A percentile compares a stretch with the other conserved stretches of the same genome.
Conservation (phyloP, 805 yeast genomes). For the Candida oleophila region DNA sequence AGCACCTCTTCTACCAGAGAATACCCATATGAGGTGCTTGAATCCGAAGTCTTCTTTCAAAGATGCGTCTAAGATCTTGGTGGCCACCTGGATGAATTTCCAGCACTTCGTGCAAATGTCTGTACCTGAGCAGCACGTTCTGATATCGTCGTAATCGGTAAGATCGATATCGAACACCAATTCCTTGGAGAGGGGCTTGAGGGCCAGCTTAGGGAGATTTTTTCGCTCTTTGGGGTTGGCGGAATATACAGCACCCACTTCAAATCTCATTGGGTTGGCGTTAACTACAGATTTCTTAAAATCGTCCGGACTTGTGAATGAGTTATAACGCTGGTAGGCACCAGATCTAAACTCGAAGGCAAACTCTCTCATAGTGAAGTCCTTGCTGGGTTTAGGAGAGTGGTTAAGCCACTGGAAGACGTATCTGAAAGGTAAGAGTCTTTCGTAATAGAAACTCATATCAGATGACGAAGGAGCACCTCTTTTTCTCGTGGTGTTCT, state of each 20-base stretch:
- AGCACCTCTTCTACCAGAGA: conserved; percentile 97
- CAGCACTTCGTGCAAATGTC: conserved; percentile 87
- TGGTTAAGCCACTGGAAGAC: conserved; percentile 91
- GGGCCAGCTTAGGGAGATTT: conserved; percentile 66
- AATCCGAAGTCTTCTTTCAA: conserved; percentile 88
- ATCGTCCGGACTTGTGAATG: conserved; percentile 64
- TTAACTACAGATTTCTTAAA: conserved; percentile 74
- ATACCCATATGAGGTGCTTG: conserved; percentile 86
- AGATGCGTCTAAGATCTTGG: conserved; percentile 68
- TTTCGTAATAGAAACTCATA: conserved; percentile 69
- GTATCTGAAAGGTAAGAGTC: conserved; percentile 71
- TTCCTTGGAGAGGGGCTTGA: conserved; percentile 83
- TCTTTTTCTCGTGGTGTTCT: not conserved
- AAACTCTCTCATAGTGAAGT: conserved; percentile 86
- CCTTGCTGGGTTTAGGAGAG: conserved; percentile 68
- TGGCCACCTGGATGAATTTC: conserved; percentile 86
- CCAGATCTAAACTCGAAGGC: conserved; percentile 89
- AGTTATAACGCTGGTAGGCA: conserved; percentile 86
- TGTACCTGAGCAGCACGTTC: conserved; percentile 91
- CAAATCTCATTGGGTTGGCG: conserved; percentile 86
- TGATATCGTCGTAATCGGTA: conserved; percentile 90
- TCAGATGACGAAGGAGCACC: conserved; percentile 50
- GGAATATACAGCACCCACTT: conserved; percentile 88
- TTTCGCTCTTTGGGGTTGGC: conserved; percentile 87
- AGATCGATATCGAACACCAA: conserved; percentile 95